Conservation (phyloP, 345 rosid genomes). For the Eucalyptus coolabah region DNA sequence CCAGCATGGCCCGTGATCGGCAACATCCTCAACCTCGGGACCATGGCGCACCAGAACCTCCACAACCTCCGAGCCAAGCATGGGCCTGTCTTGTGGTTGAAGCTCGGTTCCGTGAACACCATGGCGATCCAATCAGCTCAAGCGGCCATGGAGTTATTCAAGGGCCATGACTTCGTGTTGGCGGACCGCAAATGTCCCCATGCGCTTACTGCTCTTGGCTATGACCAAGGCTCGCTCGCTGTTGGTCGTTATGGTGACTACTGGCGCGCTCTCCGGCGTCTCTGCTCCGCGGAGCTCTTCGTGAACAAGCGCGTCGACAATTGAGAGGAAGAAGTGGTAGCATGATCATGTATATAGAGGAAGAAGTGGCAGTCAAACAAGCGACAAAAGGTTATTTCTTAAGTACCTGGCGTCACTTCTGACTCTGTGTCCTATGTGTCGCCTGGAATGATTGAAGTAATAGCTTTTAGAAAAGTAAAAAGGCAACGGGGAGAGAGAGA, state of each 20-base stretch:
- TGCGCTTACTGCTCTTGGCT: background rate
- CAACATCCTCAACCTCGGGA: too few species aligned
- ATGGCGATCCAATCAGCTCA: background rate
- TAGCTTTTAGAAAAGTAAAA: too few species aligned
- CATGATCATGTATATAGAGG: background rate
- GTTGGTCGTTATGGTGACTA: background rate
- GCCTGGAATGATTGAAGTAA: too few species aligned
- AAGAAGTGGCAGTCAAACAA: background rate
- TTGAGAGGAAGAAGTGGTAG: too few species aligned
- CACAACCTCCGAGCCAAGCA: too few species aligned
- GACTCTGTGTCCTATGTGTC: background rate
- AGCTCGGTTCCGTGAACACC: background rate
- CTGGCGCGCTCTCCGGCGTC: background rate
- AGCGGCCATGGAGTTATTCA: background rate
- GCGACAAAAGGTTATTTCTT: background rate
- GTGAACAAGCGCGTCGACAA: background rate
- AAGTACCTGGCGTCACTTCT: background rate
- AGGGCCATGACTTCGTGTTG: background rate
- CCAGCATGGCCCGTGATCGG: too few species aligned
- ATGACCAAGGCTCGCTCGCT: background rate
- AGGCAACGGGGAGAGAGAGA: too few species aligned
- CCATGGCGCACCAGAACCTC: too few species aligned
- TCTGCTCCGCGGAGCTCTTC: background rate
- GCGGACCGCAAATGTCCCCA: background rate
- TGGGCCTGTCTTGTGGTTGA: background rate